Conservation (phyloP, 805 yeast genomes). For the Candida anglica region DNA sequence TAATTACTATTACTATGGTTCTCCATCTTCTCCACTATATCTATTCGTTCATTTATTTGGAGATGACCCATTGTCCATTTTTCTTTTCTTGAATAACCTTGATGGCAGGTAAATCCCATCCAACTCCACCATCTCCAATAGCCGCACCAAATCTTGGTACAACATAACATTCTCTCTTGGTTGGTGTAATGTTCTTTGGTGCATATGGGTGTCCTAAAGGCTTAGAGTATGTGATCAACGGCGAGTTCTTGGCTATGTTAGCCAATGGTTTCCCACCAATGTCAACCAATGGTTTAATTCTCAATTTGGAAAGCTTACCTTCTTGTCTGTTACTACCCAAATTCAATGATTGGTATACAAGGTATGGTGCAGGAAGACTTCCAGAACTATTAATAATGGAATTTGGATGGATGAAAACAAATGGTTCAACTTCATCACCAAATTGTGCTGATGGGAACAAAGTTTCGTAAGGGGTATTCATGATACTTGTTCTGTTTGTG, state of each 20-base stretch:
- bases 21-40: too few relatives aligned
- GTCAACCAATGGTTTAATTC: conserved; percentile 77
- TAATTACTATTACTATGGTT: too few relatives aligned
- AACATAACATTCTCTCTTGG: conserved; percentile 82
- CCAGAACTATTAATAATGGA: conserved; percentile 63
- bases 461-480: conserved; percentile 63
- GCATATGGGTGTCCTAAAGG: conserved; percentile 91
- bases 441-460: conserved; percentile 41
- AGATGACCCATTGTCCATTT: conserved; percentile 64
- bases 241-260: conserved; percentile 69
- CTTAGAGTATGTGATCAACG: conserved; percentile 78
- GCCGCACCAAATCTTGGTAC: conserved; percentile 87
- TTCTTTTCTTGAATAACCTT: conserved; percentile 70
- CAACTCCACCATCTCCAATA: conserved; percentile 77
- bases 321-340: conserved; percentile 44
- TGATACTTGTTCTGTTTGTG: conserved; percentile 54
- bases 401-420: conserved; percentile 76
- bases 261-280: conserved; percentile 71
- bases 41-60: conserved; percentile 5
- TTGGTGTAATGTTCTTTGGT: conserved; percentile 61
- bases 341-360: conserved; percentile 71
- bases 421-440: conserved; percentile 43
- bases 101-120: conserved; percentile 84
- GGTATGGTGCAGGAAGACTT: conserved; percentile 70
- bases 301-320: conserved; percentile 39